Conservation (phyloP, 805 yeast species). For the Candida dajiaensis region DNA sequence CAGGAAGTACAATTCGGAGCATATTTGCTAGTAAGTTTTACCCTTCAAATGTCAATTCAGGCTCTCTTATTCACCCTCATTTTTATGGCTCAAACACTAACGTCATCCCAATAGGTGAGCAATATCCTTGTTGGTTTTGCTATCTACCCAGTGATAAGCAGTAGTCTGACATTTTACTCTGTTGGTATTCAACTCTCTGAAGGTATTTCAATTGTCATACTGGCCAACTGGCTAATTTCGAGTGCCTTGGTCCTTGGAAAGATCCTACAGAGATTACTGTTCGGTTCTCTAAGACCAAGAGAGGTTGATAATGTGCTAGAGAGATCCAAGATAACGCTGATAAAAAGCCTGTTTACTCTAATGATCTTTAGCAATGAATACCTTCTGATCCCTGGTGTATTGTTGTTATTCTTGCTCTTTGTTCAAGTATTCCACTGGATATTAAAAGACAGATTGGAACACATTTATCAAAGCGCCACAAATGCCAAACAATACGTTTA, state of each 20-base stretch:
- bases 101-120: conserved; percentile 26
- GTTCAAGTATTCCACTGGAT: conserved; percentile 77
- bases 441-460: conserved; percentile 41
- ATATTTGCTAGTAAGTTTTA: conserved; percentile 11
- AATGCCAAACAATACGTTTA: conserved; percentile 27
- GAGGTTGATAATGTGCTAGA: conserved; percentile 74
- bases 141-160: conserved; percentile 31
- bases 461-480: conserved; percentile 38
- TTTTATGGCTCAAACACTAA: conserved; percentile 1
- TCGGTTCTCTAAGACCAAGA: conserved; percentile 68
- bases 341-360: conserved; percentile 54
- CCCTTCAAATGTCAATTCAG: background rate
- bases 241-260: conserved; percentile 37
- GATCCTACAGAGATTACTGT: conserved; percentile 45
- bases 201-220: conserved; percentile 38
- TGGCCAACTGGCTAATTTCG: conserved; percentile 40
- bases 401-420: conserved; percentile 38
- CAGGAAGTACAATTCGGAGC: conserved; percentile 13
- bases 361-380: conserved; percentile 47
- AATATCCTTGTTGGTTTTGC: conserved; percentile 30
- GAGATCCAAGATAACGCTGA: conserved; percentile 56
- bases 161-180: conserved; percentile 38
- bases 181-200: conserved; percentile 45
- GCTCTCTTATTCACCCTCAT: background rate
- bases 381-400: conserved; percentile 36